These are phyloP conservation scores for Crithidia thermophila DNA, from an alignment of 208 protist genomes.

Conservation along the genomic window DNA sequence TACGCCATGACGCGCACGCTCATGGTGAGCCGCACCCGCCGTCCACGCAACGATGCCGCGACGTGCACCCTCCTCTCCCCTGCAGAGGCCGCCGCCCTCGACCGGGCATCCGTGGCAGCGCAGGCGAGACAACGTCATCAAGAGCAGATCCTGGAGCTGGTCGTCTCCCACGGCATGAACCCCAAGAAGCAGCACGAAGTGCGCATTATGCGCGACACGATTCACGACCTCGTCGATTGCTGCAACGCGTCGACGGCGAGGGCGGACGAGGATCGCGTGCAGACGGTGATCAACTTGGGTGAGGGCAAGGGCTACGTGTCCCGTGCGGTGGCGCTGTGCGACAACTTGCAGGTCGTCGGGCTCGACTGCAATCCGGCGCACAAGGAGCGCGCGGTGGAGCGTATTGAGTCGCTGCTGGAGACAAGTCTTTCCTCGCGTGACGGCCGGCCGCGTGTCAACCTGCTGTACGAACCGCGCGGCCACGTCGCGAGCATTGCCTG, in stretches of 20 bases:
- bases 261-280: slow-evolving; percentile 15
- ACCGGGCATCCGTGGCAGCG: background rate
- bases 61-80: slow-evolving; percentile 37
- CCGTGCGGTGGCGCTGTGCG: slow-evolving; percentile 75
- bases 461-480: slow-evolving; percentile 78
- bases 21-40: slow-evolving; percentile 41
- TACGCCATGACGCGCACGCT: slow-evolving; percentile 31
- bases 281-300: slow-evolving; percentile 87
- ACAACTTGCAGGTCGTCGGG: slow-evolving; percentile 79
- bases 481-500: slow-evolving; percentile 73
- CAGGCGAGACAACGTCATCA: slow-evolving; percentile 9
- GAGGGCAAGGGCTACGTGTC: slow-evolving; percentile 93
- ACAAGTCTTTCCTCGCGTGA: slow-evolving; percentile 38
- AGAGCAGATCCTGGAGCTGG: slow-evolving; percentile 48
- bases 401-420: slow-evolving; percentile 65
- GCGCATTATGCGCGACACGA: slow-evolving; percentile 66
- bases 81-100: background rate
- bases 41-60: slow-evolving; percentile 51
- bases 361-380: slow-evolving; percentile 91
- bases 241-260: slow-evolving; percentile 27
- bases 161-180: slow-evolving; percentile 78
- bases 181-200: slow-evolving; percentile 92
- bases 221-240: slow-evolving; percentile 61
- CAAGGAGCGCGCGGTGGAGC: slow-evolving; percentile 69
- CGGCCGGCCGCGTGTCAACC: slow-evolving; percentile 41